Conservation (phyloP, 768 basidiomycete genomes). For the Suillus americanus region DNA sequence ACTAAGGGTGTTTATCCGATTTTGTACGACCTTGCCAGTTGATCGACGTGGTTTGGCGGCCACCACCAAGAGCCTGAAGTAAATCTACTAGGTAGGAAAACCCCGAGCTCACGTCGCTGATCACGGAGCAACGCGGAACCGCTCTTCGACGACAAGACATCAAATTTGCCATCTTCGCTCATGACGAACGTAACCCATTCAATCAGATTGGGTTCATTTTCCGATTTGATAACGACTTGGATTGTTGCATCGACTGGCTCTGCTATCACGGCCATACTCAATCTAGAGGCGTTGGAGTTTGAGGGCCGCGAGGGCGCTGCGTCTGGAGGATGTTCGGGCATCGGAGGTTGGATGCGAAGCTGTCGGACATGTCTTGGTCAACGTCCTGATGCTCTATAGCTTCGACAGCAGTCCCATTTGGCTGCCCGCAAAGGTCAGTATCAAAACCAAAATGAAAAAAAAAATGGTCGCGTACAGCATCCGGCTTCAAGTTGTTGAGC, state of each 20-base stretch:
- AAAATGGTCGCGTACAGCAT: not conserved
- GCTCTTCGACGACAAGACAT: slow-evolving; percentile 11
- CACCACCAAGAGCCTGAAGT: not conserved
- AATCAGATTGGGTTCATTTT: slow-evolving; percentile 4
- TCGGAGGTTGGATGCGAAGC: not conserved
- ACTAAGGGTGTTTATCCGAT: not conserved
- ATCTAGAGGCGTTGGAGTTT: not conserved
- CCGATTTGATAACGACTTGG: slow-evolving; percentile 9
- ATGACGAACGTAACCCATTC: slow-evolving; percentile 3
- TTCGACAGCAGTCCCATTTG: not conserved
- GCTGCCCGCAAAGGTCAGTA: not conserved
- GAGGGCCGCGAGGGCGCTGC: not conserved
- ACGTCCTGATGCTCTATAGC: not conserved
- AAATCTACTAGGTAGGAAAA: not conserved
- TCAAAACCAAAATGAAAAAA: not conserved
- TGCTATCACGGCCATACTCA: not conserved
- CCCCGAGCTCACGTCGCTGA: slow-evolving; percentile 11
- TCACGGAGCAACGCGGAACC: slow-evolving; percentile 13
- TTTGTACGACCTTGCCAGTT: slow-evolving; percentile 4
- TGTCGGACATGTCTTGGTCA: not conserved
- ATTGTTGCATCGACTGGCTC: slow-evolving; percentile 2
- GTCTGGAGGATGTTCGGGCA: not conserved
- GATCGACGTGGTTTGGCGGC: not conserved
- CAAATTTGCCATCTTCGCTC: slow-evolving; percentile 10
- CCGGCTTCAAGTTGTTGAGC: not conserved